These are phyloP conservation scores for Purshia tridentata DNA, from an alignment of 306 rosid genomes.

Conservation along the genomic window DNA sequence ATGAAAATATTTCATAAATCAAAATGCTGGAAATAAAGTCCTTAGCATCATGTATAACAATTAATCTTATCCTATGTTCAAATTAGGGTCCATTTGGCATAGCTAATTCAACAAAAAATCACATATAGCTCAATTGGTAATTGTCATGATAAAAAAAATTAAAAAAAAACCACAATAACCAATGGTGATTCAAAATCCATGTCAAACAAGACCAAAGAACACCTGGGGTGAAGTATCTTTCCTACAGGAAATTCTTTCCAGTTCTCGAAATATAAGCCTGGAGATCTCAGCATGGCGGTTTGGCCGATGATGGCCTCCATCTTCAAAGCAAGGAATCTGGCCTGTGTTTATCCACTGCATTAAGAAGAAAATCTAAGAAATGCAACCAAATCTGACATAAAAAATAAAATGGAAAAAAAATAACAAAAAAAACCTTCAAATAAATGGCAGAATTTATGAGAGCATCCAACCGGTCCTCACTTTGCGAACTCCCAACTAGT, in stretches of 20 bases:
- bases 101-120: neutral
- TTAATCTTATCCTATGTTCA: neutral
- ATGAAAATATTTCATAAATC: neutral
- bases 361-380: slow-evolving; percentile 35
- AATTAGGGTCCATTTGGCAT: neutral
- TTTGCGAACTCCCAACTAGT: slow-evolving; percentile 42
- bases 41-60: neutral
- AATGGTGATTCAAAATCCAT: slow-evolving; percentile 8
- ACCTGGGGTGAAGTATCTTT: slow-evolving; percentile 86
- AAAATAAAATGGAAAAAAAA: slow-evolving; percentile 8
- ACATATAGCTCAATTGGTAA: neutral
- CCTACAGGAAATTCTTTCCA: slow-evolving; percentile 60
- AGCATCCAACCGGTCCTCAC: slow-evolving; percentile 67
- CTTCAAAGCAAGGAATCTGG: slow-evolving; percentile 95
- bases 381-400: slow-evolving; percentile 9
- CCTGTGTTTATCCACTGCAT: slow-evolving; percentile 99
- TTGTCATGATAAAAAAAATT: neutral
- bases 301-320: slow-evolving; percentile 95
- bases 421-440: slow-evolving; percentile 62
- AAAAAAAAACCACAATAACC: slow-evolving; percentile 14
- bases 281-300: slow-evolving; percentile 97
- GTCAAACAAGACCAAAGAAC: slow-evolving; percentile 19
- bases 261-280: slow-evolving; percentile 82
- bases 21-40: neutral
- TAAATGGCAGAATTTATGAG: slow-evolving; percentile 84